Conservation (phyloP, 140 eudicot species). For the Cichorium intybus region DNA sequence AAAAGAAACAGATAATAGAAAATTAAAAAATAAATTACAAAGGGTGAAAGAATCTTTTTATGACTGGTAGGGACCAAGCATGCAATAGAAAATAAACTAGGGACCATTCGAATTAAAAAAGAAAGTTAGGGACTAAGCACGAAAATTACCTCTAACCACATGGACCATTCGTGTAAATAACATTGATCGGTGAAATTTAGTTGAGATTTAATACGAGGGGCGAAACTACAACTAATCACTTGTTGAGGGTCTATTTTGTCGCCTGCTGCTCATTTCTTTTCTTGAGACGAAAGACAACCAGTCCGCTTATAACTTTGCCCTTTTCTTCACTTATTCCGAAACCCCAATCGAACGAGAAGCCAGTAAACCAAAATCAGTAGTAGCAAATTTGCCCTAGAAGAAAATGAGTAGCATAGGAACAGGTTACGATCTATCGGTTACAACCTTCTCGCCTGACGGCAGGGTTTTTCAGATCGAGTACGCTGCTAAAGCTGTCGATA, state of each 20-base stretch:
- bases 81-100: no score
- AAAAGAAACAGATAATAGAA: no score
- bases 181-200: background rate
- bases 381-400: constrained; percentile 17
- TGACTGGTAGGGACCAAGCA: no score
- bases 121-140: no score
- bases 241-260: constrained; percentile 24
- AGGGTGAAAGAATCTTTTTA: no score
- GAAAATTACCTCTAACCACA: no score
- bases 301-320: constrained; percentile 16
- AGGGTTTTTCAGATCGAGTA: constrained; percentile 99
- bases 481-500: constrained; percentile 96
- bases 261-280: constrained; percentile 15
- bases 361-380: constrained; percentile 11
- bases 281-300: constrained; percentile 38
- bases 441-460: constrained; percentile 99
- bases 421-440: constrained; percentile 92
- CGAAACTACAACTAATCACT: constrained; percentile 4
- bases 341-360: constrained; percentile 6
- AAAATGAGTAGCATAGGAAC: constrained; percentile 96
- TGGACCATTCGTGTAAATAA: no score
- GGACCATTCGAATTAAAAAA: no score
- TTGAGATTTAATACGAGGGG: background rate
- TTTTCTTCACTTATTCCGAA: constrained; percentile 1
- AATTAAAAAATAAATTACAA: no score